Evolutionary conservation across 768 basidiomycete genomes (phyloP).

Genomic region (Pleurotus eryngii): DNA sequence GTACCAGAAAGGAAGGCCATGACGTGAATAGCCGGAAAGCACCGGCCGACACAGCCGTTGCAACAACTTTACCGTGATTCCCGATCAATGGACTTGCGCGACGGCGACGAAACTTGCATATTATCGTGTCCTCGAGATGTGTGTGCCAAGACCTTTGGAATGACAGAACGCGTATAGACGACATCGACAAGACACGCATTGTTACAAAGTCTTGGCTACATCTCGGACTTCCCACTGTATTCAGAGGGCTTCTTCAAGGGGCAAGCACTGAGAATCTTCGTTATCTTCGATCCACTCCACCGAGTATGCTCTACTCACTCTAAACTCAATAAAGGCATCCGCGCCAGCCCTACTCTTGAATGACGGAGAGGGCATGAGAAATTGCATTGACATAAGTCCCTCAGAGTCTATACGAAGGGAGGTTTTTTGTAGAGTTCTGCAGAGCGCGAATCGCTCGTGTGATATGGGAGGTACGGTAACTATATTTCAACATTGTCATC

Average conservation of each 20-base stretch:
- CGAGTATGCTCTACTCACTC: conserved; percentile 50
- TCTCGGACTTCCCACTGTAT: conserved; percentile 5
- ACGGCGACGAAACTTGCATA: conserved; percentile 5
- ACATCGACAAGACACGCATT: conserved; percentile 9
- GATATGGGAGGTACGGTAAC: conserved; percentile 84
- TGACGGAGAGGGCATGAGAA: conserved; percentile 70
- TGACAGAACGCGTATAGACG: background rate
- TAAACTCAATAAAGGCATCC: conserved; percentile 83
- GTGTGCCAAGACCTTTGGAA: background rate
- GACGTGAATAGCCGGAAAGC: background rate
- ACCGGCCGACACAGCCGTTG: conserved; percentile 2
- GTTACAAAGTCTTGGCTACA: conserved; percentile 4
- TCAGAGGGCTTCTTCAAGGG: conserved; percentile 32
- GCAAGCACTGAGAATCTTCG: conserved; percentile 32
- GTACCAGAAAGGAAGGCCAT: conserved; percentile 2
- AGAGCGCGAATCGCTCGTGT: conserved; percentile 68
- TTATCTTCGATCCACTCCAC: background rate
- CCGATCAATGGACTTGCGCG: conserved; percentile 1
- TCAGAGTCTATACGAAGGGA: conserved; percentile 82
- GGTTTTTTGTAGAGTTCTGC: conserved; percentile 83
- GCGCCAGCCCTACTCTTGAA: conserved; percentile 34
- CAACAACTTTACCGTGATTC: conserved; percentile 5
- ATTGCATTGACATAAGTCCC: conserved; percentile 85
- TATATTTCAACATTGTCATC: conserved; percentile 25
- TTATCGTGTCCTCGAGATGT: background rate